Base-by-base conservation (phyloP, 78 protist species). In the Dictyostelium intermedium region DNA sequence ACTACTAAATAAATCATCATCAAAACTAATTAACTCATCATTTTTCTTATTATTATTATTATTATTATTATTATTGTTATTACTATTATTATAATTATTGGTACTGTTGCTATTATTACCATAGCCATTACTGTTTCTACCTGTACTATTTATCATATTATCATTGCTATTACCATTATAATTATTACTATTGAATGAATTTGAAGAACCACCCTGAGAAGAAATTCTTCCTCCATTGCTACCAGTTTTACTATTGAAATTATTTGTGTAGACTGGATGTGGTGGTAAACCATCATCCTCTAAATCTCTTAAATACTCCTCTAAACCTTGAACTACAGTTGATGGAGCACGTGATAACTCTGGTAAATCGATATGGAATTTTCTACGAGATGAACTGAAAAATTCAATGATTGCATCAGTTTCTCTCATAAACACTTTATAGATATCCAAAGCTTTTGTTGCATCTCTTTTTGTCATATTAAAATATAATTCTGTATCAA, bases 391-490 rank as follows among this genome's bases (percentile, higher is more conserved):
- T 5, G 92, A 63, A 81, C 82, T 87, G 80, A 92, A 92, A 82
- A 92, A 92, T 3, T 84, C 43, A 8, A 92, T 92, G 60, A 92
- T 83, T 14, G 79, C 85, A 61, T 92, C 89, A 18, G 96, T 92
- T 41, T 92, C 96, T 78, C 92, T 92, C 87, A 86, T 86, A 73
- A 92, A 92, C 25, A 63, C 78, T 32, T 92, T 92, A 73, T 92
- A 92, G 27, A 92, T 84, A 6, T 84, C 96, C 83, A 92, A 56
- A 25, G 93, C 91, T 41, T 47, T 92, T n/a, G 92, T 85, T 60
- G 96, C 96, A 82, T 92, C 96, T 84, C 84, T 85, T 80, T 92
- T 92, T 70, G 91, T 86, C 96, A 92, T 92, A 3, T 92, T 47
- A 63, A 92, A 92, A 77, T 92, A 92, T 53, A 78, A 37, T 84